Base-by-base conservation (phyloP, 768 basidiomycete genomes). In the Pulveroboletus sp. region DNA sequence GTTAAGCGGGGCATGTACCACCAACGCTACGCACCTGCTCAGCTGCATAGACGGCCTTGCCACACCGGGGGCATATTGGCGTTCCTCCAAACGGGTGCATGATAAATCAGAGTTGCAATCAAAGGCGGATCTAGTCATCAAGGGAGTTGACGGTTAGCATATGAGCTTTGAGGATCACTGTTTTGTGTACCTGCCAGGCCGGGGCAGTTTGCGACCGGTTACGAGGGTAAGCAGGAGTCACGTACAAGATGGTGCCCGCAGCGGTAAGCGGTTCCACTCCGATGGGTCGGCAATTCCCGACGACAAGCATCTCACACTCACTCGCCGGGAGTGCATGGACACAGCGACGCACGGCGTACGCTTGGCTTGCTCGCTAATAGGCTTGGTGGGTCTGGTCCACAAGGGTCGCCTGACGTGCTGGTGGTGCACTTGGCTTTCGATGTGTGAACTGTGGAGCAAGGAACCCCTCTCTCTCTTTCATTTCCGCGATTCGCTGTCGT, bases 41-140 rank as follows among this genome's bases (percentile, higher is more conserved):
- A 45, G 90, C 91, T 53, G 86, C 86, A 69, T 94, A 94, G 30
- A 93, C 92, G 0, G 78, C 67, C 68, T 84, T 89, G 50, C 67
- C 68, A 68, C 90, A 93, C 61, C 80, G 70, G 14, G 90, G 86
- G 63, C 90, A 93, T 46, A 73, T 68, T 27, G 86, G 79, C 5
- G 81, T 80, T 39, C 82, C 85, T 53, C 83, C 82, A 60, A 84
- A 89, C 3, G 83, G 79, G 62, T 83, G 82, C 84, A 88, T 89
- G 55, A 46, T 62, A 37, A 55, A 26, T 38, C 35, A 49, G 46
- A 42, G 33, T 26, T 21, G 17, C 37, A 44, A 39, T 33, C 15
- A 21, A 21, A 21, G 21, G 2, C 4, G 21, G 21, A 21, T 46
- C 53, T 51, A 39, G 37, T 13, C 47, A 27, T 28, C 36, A 11